phyloP scores from a whole-genome alignment of 2,329 filamentous ascomycete species.

The Aaosphaeria pasadenensis region DNA sequence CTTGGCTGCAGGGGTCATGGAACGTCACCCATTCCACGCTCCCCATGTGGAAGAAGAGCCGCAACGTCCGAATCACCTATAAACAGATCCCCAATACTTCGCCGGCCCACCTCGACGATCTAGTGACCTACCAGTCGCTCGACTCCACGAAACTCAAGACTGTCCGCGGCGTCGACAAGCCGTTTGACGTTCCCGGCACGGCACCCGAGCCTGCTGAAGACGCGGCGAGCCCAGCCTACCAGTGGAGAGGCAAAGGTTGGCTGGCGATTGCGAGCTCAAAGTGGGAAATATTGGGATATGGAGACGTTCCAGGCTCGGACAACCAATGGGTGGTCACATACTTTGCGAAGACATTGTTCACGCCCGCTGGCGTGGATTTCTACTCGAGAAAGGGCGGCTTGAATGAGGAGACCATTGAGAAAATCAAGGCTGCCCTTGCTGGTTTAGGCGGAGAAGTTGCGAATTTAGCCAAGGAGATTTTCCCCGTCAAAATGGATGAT shows the following conservation, averaged over 20 bases:
- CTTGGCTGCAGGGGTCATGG: constrained; percentile 32
- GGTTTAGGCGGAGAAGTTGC: constrained; percentile 51
- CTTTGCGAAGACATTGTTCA: constrained; percentile 81
- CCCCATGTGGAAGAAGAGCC: constrained; percentile 73
- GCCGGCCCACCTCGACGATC: constrained; percentile 59
- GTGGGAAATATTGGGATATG: constrained; percentile 81
- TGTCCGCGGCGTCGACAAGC: constrained; percentile 64
- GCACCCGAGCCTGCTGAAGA: constrained; percentile 15
- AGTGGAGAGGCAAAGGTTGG: constrained; percentile 77
- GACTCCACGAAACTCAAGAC: constrained; percentile 52
- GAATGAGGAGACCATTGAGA: constrained; percentile 54
- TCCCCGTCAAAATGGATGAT: constrained; percentile 39
- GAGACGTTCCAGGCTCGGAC: constrained; percentile 50
- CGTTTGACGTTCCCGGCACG: constrained; percentile 25
- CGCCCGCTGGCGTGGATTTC: constrained; percentile 76
- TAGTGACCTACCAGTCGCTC: constrained; percentile 66
- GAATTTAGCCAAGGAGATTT: constrained; percentile 51
- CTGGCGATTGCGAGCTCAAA: constrained; percentile 69
- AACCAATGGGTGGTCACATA: constrained; percentile 75
- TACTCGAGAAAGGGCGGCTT: constrained; percentile 64
- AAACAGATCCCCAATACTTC: constrained; percentile 35
- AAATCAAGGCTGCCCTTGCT: constrained; percentile 55
- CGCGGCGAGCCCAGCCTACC: constrained; percentile 49
- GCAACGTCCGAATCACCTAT: constrained; percentile 81
- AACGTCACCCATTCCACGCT: constrained; percentile 39